Conservation (phyloP, 257 asterid species). For the Nemophila menziesii region DNA sequence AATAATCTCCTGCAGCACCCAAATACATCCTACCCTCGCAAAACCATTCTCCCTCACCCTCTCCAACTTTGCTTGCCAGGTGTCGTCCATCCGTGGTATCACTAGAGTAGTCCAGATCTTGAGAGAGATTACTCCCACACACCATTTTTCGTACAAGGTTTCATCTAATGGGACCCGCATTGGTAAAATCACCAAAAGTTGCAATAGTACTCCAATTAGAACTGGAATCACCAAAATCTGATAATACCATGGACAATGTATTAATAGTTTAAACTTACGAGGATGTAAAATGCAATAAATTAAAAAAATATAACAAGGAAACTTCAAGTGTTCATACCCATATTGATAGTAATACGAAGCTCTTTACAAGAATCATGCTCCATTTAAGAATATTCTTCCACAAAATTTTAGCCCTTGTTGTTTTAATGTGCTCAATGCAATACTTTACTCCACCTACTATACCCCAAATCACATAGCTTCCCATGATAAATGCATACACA, state of each 20-base stretch:
- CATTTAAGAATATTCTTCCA: constrained; percentile 69
- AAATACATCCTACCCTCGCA: too few relatives aligned
- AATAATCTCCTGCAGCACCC: too few relatives aligned
- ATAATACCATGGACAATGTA: background rate
- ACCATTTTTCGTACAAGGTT: constrained; percentile 96
- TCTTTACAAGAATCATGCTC: constrained; percentile 80
- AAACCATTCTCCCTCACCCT: too few relatives aligned
- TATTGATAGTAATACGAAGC: constrained; percentile 55
- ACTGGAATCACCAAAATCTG: constrained; percentile 91
- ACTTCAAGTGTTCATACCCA: too few relatives aligned
- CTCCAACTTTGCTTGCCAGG: too few relatives aligned
- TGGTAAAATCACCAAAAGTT: constrained; percentile 90
- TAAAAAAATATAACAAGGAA: too few relatives aligned
- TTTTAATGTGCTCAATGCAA: constrained; percentile 55
- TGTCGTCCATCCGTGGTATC: too few relatives aligned
- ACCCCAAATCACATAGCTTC: constrained; percentile 96
- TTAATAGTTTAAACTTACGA: background rate
- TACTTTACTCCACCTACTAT: constrained; percentile 83
- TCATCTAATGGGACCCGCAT: constrained; percentile 97
- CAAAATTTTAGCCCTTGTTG: constrained; percentile 54
- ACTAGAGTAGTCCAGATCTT: constrained; percentile 99
- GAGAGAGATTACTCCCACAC: constrained; percentile 80
- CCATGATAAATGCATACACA: constrained; percentile 83
- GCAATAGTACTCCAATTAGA: constrained; percentile 83
- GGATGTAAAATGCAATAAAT: too few relatives aligned